Percentiles rank a stretch among this genome's conserved stretches.
phyloP scores from a whole-genome alignment of 345 rosid species.

The Bruguiera gymnorhiza region DNA sequence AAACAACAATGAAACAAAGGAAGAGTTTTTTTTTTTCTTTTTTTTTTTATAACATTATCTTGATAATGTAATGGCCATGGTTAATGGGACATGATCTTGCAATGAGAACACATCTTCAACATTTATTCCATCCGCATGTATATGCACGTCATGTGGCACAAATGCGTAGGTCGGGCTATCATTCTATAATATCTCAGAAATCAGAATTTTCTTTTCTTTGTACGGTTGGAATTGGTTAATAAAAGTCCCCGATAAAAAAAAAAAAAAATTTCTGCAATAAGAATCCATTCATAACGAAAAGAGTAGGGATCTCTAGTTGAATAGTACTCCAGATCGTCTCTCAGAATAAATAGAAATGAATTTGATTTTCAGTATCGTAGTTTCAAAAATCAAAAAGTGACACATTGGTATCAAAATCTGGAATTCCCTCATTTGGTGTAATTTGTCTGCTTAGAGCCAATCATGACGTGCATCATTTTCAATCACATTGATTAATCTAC shows the following conservation, averaged over 20 bases:
- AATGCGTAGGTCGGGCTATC: constrained; percentile 34
- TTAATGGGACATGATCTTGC: too few relatives aligned
- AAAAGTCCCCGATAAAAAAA: background rate
- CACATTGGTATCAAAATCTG: background rate
- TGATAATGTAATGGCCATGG: too few relatives aligned
- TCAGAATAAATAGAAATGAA: too few relatives aligned
- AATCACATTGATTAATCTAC: constrained; percentile 1
- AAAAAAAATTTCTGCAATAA: too few relatives aligned
- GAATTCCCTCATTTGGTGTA: background rate
- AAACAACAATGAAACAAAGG: background rate
- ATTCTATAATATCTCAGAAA: constrained; percentile 8
- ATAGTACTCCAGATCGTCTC: too few relatives aligned
- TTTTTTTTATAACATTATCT: too few relatives aligned
- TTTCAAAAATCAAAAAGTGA: too few relatives aligned
- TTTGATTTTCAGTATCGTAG: too few relatives aligned
- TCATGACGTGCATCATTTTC: constrained; percentile 17
- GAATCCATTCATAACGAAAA: too few relatives aligned
- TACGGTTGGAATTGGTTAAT: background rate
- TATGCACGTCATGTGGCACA: constrained; percentile 42
- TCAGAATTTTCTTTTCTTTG: too few relatives aligned
- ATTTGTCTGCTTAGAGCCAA: constrained; percentile 8
- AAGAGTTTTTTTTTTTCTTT: background rate
- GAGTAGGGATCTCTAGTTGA: too few relatives aligned
- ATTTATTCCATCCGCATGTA: constrained; percentile 23
- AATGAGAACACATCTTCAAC: background rate